phyloP scores from a whole-genome alignment of 805 yeast species.

The Ogataea nitratoaversa region DNA sequence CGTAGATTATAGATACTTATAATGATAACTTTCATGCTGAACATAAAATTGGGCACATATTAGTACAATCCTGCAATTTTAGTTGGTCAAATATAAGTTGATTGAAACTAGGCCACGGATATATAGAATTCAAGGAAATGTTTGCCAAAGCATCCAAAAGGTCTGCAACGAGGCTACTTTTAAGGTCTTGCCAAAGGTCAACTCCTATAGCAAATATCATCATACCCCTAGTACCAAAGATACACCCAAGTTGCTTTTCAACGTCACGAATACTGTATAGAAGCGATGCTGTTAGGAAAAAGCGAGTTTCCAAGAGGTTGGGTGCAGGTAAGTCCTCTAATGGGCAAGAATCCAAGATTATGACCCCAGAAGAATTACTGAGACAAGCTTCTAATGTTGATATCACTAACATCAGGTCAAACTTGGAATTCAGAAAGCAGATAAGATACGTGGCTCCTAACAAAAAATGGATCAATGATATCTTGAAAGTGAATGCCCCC shows the following conservation, averaged over 20 bases:
- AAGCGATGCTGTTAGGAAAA: slow-evolving; percentile 4
- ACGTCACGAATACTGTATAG: slow-evolving; percentile 1
- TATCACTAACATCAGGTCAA: slow-evolving; percentile 22
- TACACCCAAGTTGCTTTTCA: neutral
- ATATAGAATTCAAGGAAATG: too few species aligned
- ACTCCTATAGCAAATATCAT: too few species aligned
- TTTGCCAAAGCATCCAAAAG: neutral
- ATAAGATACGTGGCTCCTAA: slow-evolving; percentile 28
- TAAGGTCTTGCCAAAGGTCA: neutral
- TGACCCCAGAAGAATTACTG: slow-evolving; percentile 31
- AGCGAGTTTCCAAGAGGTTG: slow-evolving; percentile 4
- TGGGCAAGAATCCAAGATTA: slow-evolving; percentile 13
- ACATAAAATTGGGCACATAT: too few species aligned
- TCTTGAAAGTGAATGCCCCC: slow-evolving; percentile 2
- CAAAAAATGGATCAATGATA: slow-evolving; percentile 24
- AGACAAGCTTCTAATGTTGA: slow-evolving; percentile 24
- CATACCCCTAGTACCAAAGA: neutral
- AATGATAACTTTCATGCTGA: too few species aligned
- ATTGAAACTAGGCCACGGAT: too few species aligned
- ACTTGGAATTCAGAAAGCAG: slow-evolving; percentile 17
- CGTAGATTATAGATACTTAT: too few species aligned
- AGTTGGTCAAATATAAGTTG: too few species aligned
- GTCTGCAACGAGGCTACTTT: neutral
- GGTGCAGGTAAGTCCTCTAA: neutral
- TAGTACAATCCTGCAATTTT: too few species aligned